A percentile compares a stretch with the other conserved stretches of the same genome.
phyloP scores from a whole-genome alignment of 495 filamentous ascomycete species.

The Podospora australis region DNA sequence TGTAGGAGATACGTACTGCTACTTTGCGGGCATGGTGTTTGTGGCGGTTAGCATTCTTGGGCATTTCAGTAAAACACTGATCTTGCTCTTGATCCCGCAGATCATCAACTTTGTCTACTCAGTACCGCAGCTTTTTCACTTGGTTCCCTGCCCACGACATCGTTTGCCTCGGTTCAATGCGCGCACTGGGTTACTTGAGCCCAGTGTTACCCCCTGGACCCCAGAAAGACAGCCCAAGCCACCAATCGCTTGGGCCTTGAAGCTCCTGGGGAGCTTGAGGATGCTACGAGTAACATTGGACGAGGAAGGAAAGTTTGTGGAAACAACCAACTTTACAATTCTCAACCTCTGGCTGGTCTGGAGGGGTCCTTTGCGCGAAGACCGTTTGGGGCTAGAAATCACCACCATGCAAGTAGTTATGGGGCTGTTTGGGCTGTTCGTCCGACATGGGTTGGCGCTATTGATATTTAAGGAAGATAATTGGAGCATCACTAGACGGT shows the following conservation, averaged over 20 bases:
- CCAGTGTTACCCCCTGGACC: conserved; percentile 73
- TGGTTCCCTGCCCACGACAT: conserved; percentile 90
- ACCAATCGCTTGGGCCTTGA: conserved; percentile 53
- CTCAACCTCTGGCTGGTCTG: conserved; percentile 95
- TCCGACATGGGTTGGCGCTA: conserved; percentile 76
- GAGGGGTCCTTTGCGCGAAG: conserved; percentile 87
- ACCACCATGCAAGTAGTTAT: conserved; percentile 63
- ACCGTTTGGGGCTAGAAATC: conserved; percentile 70
- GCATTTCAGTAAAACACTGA: conserved; percentile 95
- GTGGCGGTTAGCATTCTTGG: conserved; percentile 93
- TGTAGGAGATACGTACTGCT: conserved; percentile 98
- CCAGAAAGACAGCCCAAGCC: conserved; percentile 56
- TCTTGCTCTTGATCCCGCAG: conserved; percentile 87
- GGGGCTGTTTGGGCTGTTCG: conserved; percentile 76
- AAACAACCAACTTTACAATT: conserved; percentile 86
- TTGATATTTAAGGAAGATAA: conserved; percentile 86
- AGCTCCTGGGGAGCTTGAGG: conserved; percentile 55
- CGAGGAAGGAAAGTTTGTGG: conserved; percentile 60
- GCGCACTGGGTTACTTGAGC: conserved; percentile 74
- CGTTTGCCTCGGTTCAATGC: conserved; percentile 82
- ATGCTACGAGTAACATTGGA: conserved; percentile 60
- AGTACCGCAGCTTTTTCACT: conserved; percentile 76
- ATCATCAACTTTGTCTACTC: conserved; percentile 96
- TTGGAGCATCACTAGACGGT: conserved; percentile 27
- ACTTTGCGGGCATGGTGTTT: conserved; percentile 98